These are phyloP conservation scores for Cucumis melo DNA, from an alignment of 306 rosid genomes.

Conservation along the genomic window DNA sequence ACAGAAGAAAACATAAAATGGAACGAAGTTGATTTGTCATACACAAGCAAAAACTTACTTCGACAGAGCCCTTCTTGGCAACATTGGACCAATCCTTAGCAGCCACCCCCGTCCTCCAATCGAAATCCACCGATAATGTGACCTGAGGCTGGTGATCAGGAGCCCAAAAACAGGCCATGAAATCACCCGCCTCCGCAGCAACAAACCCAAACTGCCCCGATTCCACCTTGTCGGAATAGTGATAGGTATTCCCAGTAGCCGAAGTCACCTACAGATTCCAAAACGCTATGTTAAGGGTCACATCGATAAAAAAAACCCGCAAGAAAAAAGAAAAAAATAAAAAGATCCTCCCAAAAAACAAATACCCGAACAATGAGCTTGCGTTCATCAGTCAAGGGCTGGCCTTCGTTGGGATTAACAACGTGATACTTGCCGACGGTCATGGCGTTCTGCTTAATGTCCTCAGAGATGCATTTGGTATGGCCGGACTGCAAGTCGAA, in stretches of 20 bases:
- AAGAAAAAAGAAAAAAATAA: background rate
- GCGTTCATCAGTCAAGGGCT: constrained; percentile 59
- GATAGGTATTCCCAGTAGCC: constrained; percentile 53
- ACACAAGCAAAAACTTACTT: constrained; percentile 34
- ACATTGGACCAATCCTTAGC: constrained; percentile 93
- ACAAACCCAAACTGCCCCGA: constrained; percentile 58
- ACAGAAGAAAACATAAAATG: background rate
- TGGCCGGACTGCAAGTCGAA: constrained; percentile 79
- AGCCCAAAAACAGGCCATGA: constrained; percentile 85
- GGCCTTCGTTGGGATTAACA: constrained; percentile 52
- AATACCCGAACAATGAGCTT: constrained; percentile 70
- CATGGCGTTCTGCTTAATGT: constrained; percentile 71
- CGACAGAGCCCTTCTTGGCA: constrained; percentile 87
- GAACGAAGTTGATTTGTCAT: background rate
- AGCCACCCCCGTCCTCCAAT: constrained; percentile 87
- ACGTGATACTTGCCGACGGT: constrained; percentile 70
- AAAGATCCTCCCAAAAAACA: background rate
- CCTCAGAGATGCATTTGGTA: constrained; percentile 89
- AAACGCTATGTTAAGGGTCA: background rate
- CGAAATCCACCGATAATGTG: constrained; percentile 62
- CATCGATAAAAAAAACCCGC: background rate
- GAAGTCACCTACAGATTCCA: constrained; percentile 61
- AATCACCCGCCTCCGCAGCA: constrained; percentile 72
- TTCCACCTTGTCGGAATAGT: constrained; percentile 50
- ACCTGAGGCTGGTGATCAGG: constrained; percentile 39